Conservation (phyloP, 805 yeast species). For the Yarrowia porcina region DNA sequence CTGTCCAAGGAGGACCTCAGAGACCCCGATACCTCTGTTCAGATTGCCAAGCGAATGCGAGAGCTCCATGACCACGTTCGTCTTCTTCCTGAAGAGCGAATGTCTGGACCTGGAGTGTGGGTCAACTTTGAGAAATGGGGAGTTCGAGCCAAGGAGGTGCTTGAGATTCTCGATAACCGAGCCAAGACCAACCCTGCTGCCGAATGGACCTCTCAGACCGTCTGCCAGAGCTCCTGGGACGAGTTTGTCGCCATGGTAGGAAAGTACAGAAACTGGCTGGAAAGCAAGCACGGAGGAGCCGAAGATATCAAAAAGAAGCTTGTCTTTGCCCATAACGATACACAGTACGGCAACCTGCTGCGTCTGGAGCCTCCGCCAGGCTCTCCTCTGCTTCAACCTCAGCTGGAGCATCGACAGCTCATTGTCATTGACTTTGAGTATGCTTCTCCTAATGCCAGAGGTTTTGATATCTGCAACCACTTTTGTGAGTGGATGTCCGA, state of each 20-base stretch:
- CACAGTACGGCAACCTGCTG: constrained; percentile 91
- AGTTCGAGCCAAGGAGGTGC: constrained; percentile 43
- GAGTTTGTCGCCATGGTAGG: constrained; percentile 49
- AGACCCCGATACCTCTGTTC: constrained; percentile 68
- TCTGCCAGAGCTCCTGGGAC: constrained; percentile 44
- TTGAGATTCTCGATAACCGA: constrained; percentile 41
- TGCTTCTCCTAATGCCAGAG: constrained; percentile 85
- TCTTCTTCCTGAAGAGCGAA: constrained; percentile 54
- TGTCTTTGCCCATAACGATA: constrained; percentile 91
- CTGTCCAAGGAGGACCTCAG: constrained; percentile 70
- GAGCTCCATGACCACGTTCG: constrained; percentile 82
- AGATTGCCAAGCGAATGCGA: constrained; percentile 94
- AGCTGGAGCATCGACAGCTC: constrained; percentile 60
- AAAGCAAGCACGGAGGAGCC: constrained; percentile 46
- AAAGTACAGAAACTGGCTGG: constrained; percentile 63
- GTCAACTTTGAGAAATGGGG: constrained; percentile 69
- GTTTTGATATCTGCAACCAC: constrained; percentile 88
- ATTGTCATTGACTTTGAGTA: constrained; percentile 97
- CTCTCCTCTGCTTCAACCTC: constrained; percentile 50
- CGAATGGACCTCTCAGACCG: constrained; percentile 27
- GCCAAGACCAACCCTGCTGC: constrained; percentile 38
- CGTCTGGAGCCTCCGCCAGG: constrained; percentile 50
- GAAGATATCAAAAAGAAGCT: constrained; percentile 46
- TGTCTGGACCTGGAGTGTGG: constrained; percentile 68
- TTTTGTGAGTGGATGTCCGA: constrained; percentile 97